These are phyloP conservation scores for Boletus patriciae DNA, from an alignment of 768 basidiomycete species.

Conservation along the genomic window DNA sequence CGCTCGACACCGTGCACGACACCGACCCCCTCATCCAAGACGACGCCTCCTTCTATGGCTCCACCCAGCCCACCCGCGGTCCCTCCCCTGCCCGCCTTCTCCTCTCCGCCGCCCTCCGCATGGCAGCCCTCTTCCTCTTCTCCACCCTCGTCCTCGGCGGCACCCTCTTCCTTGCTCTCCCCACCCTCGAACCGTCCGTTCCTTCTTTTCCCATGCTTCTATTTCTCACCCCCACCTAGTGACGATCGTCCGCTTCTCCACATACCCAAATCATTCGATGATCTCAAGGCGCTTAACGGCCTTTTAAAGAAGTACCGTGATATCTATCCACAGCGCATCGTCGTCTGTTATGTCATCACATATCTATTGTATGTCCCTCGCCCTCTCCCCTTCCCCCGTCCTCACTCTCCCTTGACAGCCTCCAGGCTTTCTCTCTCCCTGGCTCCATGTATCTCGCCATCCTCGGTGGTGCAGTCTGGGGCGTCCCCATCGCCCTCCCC, in stretches of 20 bases:
- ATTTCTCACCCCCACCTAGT: constrained; percentile 40
- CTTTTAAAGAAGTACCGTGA: constrained; percentile 91
- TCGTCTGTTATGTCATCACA: constrained; percentile 83
- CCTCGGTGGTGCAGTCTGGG: constrained; percentile 94
- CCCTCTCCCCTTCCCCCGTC: not conserved
- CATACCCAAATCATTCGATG: constrained; percentile 84
- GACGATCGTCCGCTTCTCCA: constrained; percentile 73
- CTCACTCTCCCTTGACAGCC: constrained; percentile 44
- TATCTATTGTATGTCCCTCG: constrained; percentile 80
- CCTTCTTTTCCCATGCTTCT: not conserved
- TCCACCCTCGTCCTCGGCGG: constrained; percentile 71
- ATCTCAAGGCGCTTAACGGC: constrained; percentile 81
- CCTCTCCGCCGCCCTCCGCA: constrained; percentile 80
- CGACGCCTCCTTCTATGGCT: constrained; percentile 50
- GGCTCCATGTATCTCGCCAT: constrained; percentile 99
- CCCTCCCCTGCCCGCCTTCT: constrained; percentile 58
- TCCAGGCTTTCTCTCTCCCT: constrained; percentile 95
- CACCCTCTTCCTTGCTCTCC: constrained; percentile 78
- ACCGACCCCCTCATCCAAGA: constrained; percentile 31
- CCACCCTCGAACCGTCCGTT: constrained; percentile 74
- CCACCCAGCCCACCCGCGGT: constrained; percentile 39
- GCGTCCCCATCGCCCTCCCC: constrained; percentile 79
- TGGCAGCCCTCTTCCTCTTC: constrained; percentile 72
- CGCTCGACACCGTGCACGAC: constrained; percentile 57
- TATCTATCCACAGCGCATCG: constrained; percentile 80